Evolutionary conservation across 1,284 basidiomycete genomes (phyloP).

Genomic region (Gymnopus androsaceus): DNA sequence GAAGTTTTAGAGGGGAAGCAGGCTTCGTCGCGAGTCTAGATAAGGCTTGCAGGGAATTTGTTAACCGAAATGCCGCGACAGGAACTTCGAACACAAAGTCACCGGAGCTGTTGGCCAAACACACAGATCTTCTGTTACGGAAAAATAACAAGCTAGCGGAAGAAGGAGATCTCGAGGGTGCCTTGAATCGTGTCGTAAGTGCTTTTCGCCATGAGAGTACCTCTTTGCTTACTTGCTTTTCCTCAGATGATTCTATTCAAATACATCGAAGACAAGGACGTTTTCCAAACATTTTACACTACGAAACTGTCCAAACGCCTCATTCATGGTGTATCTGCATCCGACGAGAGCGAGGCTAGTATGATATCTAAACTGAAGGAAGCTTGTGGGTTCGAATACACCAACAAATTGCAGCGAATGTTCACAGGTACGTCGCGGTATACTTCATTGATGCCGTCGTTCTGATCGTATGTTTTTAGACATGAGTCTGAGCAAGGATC

Average conservation of each 20-base stretch:
- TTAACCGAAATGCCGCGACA: slow-evolving; percentile 93
- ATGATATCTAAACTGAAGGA: slow-evolving; percentile 99
- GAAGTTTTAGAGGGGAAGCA: slow-evolving; percentile 92
- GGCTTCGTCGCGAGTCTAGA: slow-evolving; percentile 96
- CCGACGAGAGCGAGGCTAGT: slow-evolving; percentile 94
- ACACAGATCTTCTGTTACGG: slow-evolving; percentile 87
- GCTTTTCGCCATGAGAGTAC: neutral
- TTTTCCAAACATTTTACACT: slow-evolving; percentile 99
- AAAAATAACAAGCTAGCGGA: slow-evolving; percentile 97
- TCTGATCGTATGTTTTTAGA: slow-evolving; percentile 50
- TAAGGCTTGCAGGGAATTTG: slow-evolving; percentile 95
- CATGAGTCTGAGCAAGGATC: slow-evolving; percentile 93
- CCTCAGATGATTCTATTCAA: slow-evolving; percentile 96
- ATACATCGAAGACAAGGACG: slow-evolving; percentile 99
- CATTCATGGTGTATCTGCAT: slow-evolving; percentile 90
- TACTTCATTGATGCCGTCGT: neutral
- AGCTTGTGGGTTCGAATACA: slow-evolving; percentile 98
- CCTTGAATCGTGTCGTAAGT: slow-evolving; percentile 87
- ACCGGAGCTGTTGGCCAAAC: slow-evolving; percentile 93
- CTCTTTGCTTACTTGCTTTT: slow-evolving; percentile 8
- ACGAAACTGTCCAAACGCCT: slow-evolving; percentile 96
- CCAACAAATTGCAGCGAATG: slow-evolving; percentile 97
- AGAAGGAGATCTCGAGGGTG: slow-evolving; percentile 88
- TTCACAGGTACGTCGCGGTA: slow-evolving; percentile 74
- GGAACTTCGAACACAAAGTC: slow-evolving; percentile 84